Conservation (phyloP, 2,329 filamentous ascomycete species). For the Pyrenochaeta sp. region DNA sequence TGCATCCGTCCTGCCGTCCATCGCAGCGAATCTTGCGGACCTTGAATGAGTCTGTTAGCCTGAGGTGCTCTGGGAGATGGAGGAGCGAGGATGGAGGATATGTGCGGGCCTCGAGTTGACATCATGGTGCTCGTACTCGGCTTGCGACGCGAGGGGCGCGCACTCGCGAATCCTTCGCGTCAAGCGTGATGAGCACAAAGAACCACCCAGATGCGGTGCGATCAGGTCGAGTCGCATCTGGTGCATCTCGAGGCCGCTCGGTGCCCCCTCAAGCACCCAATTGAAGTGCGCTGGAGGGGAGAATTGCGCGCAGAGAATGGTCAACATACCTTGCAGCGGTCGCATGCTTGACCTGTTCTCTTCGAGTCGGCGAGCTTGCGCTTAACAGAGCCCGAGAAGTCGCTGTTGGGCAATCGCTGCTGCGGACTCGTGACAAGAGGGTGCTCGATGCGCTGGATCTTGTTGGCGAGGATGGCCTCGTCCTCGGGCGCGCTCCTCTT, state of each 20-base stretch:
- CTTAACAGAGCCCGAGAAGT: slow-evolving; percentile 52
- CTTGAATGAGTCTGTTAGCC: slow-evolving; percentile 51
- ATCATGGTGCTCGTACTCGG: neutral
- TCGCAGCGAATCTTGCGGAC: slow-evolving; percentile 89
- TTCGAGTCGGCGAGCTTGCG: slow-evolving; percentile 63
- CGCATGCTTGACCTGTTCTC: slow-evolving; percentile 83
- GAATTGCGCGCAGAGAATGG: no score
- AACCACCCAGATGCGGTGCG: neutral
- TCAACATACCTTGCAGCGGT: slow-evolving; percentile 79
- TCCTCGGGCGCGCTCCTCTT: slow-evolving; percentile 31
- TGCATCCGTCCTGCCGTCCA: slow-evolving; percentile 79
- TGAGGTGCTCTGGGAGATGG: neutral
- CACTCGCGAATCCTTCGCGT: neutral
- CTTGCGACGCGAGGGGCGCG: neutral
- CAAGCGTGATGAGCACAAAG: neutral
- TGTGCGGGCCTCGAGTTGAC: neutral
- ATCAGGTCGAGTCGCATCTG: neutral
- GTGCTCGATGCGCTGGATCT: slow-evolving; percentile 47
- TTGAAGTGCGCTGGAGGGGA: neutral
- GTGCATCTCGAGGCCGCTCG: no score
- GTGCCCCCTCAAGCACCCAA: neutral
- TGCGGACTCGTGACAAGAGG: slow-evolving; percentile 23
- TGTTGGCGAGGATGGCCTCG: slow-evolving; percentile 26
- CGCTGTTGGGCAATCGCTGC: slow-evolving; percentile 29
- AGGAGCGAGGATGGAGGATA: slow-evolving; percentile 1